Base-by-base conservation (phyloP, 306 rosid genomes). In the Dalbergia cochinchinensis region DNA sequence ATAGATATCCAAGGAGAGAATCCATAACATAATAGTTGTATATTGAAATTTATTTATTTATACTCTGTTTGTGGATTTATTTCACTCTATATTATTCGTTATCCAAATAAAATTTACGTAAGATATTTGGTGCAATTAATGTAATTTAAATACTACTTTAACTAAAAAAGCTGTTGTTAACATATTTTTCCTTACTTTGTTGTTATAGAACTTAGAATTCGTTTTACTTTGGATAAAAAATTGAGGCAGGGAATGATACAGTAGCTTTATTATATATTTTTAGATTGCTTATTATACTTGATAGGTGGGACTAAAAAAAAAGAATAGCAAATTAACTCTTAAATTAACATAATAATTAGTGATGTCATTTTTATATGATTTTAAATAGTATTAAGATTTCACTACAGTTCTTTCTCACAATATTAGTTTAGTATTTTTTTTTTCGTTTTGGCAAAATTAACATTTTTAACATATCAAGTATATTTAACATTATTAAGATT, bases 221-320 rank as follows among this genome's bases (percentile, higher is more conserved):
- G 39, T 4, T 65, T 77, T 64, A 34, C 72, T 47, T 19, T 11
- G 20, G 55, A 76, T 62, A 10, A 44, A 45, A 15, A 45, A n/a
- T 3, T 11, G 65, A 51, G 65, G 16, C 19, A 13, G 31, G 53
- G 55, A 50, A 65, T 18, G 7, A 37, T 37, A 37, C 7, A 5
- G 41, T 42, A 8, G 10, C 11, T 42, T 42, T 42, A 42, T 42
- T 42, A 42, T 42, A 42, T 42, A 42, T 42, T 42, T 42, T 42
- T 42, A 42, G 47, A 42, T 7, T 8, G 11, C 3, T 42, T 42
- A 8, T 42, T 8, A 42, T 37, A 37, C 41, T 6, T 42, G 47
- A 42, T 42, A 42, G 47, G 47, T 42, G 6, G 47, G 41, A 37
- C 0, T 5, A 37, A 37, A 42, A 42, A 8, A 8, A 7, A 42